Conservation (phyloP, 306 rosid species). For the Cucumis melo region DNA sequence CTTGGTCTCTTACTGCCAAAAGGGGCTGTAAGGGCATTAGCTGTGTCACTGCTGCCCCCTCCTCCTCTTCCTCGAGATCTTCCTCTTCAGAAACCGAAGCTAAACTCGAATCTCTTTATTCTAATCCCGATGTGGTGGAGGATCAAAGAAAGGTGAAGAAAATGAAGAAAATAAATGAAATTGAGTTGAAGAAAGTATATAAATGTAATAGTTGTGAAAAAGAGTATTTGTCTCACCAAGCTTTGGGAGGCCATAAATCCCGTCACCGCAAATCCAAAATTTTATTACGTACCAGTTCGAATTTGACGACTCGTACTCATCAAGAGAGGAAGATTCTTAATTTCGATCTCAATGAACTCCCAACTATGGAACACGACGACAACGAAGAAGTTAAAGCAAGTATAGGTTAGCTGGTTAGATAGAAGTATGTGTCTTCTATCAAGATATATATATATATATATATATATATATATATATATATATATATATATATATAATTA, state of each 20-base stretch:
- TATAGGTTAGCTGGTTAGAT: too few species aligned
- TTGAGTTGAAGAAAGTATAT: background rate
- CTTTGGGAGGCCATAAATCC: slow-evolving; percentile 38
- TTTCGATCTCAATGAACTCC: slow-evolving; percentile 41
- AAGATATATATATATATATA: too few species aligned
- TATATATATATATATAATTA: too few species aligned
- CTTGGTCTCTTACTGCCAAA: background rate
- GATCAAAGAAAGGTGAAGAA: background rate
- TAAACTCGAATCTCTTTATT: background rate
- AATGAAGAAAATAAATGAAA: background rate
- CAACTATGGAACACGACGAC: slow-evolving; percentile 17
- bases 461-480: too few species aligned
- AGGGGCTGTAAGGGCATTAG: background rate
- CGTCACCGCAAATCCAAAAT: slow-evolving; percentile 14
- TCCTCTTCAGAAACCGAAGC: background rate
- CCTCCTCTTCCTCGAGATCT: background rate
- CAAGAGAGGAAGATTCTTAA: background rate
- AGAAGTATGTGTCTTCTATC: too few species aligned
- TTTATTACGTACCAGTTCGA: background rate
- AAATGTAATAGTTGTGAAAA: slow-evolving; percentile 21
- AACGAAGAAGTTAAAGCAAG: too few species aligned
- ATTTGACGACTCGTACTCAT: background rate
- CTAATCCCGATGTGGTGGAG: too few species aligned
- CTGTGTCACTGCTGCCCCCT: too few species aligned
- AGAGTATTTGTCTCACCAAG: slow-evolving; percentile 23